phyloP scores from a whole-genome alignment of 208 protist species.

The Vickermania ingenoplastis region DNA sequence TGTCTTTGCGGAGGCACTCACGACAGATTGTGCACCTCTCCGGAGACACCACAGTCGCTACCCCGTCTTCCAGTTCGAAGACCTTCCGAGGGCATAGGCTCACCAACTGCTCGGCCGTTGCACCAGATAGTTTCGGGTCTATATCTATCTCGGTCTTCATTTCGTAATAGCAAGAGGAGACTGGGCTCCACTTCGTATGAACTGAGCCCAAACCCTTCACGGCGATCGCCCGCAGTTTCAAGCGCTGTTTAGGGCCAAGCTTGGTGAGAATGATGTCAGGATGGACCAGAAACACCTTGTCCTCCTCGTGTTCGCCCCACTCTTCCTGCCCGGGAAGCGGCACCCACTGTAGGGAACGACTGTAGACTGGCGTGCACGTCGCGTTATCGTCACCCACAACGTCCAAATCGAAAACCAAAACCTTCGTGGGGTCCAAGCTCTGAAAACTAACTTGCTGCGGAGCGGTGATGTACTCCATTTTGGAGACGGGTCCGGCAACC shows the following conservation, averaged over 20 bases:
- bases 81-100: constrained; percentile 89
- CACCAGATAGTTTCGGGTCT: constrained; percentile 50
- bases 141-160: constrained; percentile 92
- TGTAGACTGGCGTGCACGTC: constrained; percentile 79
- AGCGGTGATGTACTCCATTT: constrained; percentile 83
- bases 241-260: constrained; percentile 91
- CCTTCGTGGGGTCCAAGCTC: constrained; percentile 55
- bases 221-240: constrained; percentile 91
- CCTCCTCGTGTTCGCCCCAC: constrained; percentile 32
- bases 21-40: constrained; percentile 94
- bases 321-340: constrained; percentile 82
- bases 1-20: constrained; percentile 92
- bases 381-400: constrained; percentile 55
- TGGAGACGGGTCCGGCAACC: constrained; percentile 91
- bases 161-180: constrained; percentile 95
- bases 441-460: constrained; percentile 33
- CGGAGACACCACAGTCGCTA: constrained; percentile 66
- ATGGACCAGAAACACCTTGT: constrained; percentile 90
- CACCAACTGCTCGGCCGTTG: constrained; percentile 71
- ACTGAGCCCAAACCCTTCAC: constrained; percentile 94
- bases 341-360: constrained; percentile 86
- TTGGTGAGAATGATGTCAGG: constrained; percentile 97
- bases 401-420: constrained; percentile 78
- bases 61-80: constrained; percentile 87
- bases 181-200: constrained; percentile 98